These are phyloP conservation scores for Xenoacremonium recifei DNA, from an alignment of 2,329 filamentous ascomycete species.

Conservation along the genomic window DNA sequence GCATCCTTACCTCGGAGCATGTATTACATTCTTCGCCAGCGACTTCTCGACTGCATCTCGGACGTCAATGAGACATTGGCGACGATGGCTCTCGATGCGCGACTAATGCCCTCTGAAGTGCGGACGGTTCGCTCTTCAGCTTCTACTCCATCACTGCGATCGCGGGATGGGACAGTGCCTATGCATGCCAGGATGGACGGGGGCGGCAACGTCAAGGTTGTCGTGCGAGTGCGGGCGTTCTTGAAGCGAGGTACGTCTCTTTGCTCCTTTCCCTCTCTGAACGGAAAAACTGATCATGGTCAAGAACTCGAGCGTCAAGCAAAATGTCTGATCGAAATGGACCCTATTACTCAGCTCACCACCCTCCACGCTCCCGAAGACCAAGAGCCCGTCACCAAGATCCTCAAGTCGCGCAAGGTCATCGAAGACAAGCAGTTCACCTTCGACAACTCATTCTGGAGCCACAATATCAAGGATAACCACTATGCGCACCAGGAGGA, in stretches of 20 bases:
- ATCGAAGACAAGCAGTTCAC: conserved; percentile 89
- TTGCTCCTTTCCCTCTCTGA: conserved; percentile 3
- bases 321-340: conserved; percentile 88
- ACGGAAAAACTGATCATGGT: conserved; percentile 2
- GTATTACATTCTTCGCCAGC: conserved; percentile 40
- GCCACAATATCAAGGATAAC: conserved; percentile 72
- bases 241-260: conserved; percentile 66
- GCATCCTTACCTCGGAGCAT: conserved; percentile 22
- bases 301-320: conserved; percentile 79
- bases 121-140: conserved; percentile 60
- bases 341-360: conserved; percentile 81
- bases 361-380: conserved; percentile 70
- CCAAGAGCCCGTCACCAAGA: conserved; percentile 49
- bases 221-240: conserved; percentile 78
- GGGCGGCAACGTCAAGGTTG: conserved; percentile 78
- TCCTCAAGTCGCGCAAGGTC: conserved; percentile 67
- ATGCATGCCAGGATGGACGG: conserved; percentile 55
- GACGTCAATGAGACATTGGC: conserved; percentile 39
- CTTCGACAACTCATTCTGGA: conserved; percentile 99
- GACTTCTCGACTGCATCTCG: conserved; percentile 39
- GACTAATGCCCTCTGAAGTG: conserved; percentile 43
- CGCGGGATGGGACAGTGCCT: conserved; percentile 65
- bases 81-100: conserved; percentile 41
- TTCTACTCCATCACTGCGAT: conserved; percentile 75
- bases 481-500: conserved; percentile 93